These are phyloP conservation scores for Penicillium sclerotiorum DNA, from an alignment of 2,329 filamentous ascomycete species.

Conservation along the genomic window DNA sequence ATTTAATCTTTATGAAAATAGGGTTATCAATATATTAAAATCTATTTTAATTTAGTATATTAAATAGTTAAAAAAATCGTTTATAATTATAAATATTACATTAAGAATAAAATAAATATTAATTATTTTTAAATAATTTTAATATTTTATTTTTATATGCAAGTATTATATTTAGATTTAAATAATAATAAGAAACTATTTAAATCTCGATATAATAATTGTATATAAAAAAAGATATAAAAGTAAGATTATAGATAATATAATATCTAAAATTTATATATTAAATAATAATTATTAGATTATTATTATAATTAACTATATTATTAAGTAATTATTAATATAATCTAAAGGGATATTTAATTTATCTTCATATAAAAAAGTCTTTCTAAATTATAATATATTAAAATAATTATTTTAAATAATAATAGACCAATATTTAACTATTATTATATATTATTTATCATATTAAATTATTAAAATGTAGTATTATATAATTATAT, in stretches of 20 bases:
- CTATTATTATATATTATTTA: background rate
- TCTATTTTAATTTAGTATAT: too few species aligned
- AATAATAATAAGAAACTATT: background rate
- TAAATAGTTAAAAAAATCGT: background rate
- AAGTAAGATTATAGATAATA: background rate
- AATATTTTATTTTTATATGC: background rate
- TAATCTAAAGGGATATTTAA: background rate
- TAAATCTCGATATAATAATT: background rate
- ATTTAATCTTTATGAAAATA: too few species aligned
- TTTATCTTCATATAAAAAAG: background rate
- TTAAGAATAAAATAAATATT: too few species aligned
- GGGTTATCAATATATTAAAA: too few species aligned
- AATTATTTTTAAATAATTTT: too few species aligned
- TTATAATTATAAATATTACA: too few species aligned
- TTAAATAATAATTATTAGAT: too few species aligned
- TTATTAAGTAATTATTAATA: too few species aligned
- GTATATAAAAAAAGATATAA: background rate
- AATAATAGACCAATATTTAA: background rate
- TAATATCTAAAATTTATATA: too few species aligned
- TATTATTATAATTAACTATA: too few species aligned
- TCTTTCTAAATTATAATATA: background rate
- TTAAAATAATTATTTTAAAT: background rate
- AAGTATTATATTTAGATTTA: background rate
- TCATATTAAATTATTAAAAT: background rate
- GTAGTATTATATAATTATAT: background rate